Evolutionary conservation across 2,329 filamentous ascomycete genomes (phyloP).

Genomic region (Fusarium bactridioides): DNA sequence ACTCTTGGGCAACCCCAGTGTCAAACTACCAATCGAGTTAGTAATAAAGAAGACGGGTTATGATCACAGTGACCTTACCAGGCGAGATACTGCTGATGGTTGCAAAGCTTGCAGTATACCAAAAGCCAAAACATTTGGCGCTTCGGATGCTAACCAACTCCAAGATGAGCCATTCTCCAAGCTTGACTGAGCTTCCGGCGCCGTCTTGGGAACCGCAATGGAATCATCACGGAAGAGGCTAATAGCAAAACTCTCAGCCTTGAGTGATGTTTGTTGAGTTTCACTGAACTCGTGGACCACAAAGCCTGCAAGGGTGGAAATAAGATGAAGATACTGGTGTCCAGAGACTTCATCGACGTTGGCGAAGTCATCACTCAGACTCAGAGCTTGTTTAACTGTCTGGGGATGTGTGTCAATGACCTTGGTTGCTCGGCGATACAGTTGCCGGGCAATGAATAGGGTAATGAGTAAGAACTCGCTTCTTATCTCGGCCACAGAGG

Average conservation of each 20-base stretch:
- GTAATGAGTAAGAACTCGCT: slow-evolving; percentile 52
- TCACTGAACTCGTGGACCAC: slow-evolving; percentile 49
- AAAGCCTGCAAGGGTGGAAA: slow-evolving; percentile 49
- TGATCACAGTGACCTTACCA: slow-evolving; percentile 42
- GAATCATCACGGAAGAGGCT: slow-evolving; percentile 49
- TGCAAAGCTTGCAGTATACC: slow-evolving; percentile 50
- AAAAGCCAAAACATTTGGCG: slow-evolving; percentile 48
- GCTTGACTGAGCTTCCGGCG: slow-evolving; percentile 11
- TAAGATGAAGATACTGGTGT: slow-evolving; percentile 48
- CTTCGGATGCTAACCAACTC: slow-evolving; percentile 45
- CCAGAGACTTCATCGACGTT: slow-evolving; percentile 40
- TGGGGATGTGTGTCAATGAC: slow-evolving; percentile 31
- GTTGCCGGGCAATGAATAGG: slow-evolving; percentile 48
- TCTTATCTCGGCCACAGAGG: slow-evolving; percentile 42
- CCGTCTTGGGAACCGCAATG: slow-evolving; percentile 26
- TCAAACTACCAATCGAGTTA: slow-evolving; percentile 46
- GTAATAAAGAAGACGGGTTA: background rate
- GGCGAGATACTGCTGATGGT: slow-evolving; percentile 44
- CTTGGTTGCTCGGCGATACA: slow-evolving; percentile 54
- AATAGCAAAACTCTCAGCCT: slow-evolving; percentile 46
- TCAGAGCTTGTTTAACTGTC: slow-evolving; percentile 36
- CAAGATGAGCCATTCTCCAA: slow-evolving; percentile 37
- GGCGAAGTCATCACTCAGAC: slow-evolving; percentile 46
- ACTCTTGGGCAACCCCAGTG: slow-evolving; percentile 46
- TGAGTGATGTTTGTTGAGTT: slow-evolving; percentile 46